phyloP scores from a whole-genome alignment of 805 yeast species.

The Zygotorulaspora sp. region DNA sequence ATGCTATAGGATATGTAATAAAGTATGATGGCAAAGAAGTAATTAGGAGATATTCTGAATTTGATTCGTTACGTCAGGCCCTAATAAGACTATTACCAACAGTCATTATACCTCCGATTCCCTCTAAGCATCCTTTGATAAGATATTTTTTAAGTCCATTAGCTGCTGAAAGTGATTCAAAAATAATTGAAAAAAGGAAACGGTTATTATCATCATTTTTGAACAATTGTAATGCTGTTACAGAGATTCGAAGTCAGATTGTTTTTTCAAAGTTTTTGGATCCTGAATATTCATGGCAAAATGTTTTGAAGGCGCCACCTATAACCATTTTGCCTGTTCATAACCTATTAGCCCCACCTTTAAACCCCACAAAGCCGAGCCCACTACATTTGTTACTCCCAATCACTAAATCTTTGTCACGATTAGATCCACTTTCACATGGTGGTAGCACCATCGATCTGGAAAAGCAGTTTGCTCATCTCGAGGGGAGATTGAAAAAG shows the following conservation, averaged over 20 bases:
- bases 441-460: constrained; percentile 27
- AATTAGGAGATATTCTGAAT: constrained; percentile 86
- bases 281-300: constrained; percentile 81
- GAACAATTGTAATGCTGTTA: constrained; percentile 62
- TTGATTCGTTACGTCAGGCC: constrained; percentile 73
- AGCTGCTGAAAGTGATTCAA: constrained; percentile 41
- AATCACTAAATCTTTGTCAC: constrained; percentile 47
- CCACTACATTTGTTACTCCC: constrained; percentile 62
- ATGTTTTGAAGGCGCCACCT: constrained; percentile 57
- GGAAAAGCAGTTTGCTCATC: constrained; percentile 39
- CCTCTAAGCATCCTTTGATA: constrained; percentile 70
- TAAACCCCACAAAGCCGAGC: constrained; percentile 52
- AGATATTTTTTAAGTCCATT: constrained; percentile 42
- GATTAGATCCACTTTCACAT: constrained; percentile 24
- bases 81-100: constrained; percentile 74
- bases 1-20: constrained; percentile 81
- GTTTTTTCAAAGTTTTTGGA: constrained; percentile 76
- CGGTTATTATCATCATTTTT: constrained; percentile 73
- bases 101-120: constrained; percentile 86
- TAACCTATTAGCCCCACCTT: constrained; percentile 56
- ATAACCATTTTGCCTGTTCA: constrained; percentile 49
- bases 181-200: constrained; percentile 61
- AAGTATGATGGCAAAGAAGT: constrained; percentile 55
- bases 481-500: constrained; percentile 35
- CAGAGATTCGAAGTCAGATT: constrained; percentile 51